phyloP scores from a whole-genome alignment of 495 filamentous ascomycete species.

The Trichodelitschia bisporula region DNA sequence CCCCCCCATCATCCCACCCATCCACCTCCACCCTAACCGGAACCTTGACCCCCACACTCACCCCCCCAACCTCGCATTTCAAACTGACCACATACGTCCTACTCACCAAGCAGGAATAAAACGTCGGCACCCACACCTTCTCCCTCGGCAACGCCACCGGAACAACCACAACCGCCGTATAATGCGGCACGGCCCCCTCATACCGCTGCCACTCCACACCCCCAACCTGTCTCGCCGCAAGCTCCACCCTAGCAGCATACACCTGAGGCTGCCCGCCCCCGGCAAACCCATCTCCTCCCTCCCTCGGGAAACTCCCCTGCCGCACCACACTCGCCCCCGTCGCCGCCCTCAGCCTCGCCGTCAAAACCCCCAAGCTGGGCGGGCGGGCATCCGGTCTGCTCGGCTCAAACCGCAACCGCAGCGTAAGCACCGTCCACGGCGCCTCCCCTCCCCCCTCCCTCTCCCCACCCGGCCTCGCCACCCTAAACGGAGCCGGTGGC shows the following conservation, averaged over 20 bases:
- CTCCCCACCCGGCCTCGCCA: slow-evolving; percentile 25
- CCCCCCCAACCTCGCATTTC: too few relatives aligned
- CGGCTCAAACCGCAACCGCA: slow-evolving; percentile 56
- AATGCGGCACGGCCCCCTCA: too few relatives aligned
- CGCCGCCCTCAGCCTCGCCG: slow-evolving; percentile 43
- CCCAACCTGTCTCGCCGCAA: too few relatives aligned
- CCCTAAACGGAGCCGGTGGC: slow-evolving; percentile 32
- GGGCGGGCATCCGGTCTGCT: slow-evolving; percentile 28
- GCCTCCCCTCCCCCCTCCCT: slow-evolving; percentile 1
- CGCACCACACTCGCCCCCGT: too few relatives aligned
- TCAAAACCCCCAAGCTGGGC: slow-evolving; percentile 38
- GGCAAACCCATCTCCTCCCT: too few relatives aligned
- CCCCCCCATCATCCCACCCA: too few relatives aligned
- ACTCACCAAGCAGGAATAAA: slow-evolving; percentile 65
- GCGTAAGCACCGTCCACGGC: slow-evolving; percentile 31
- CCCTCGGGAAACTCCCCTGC: too few relatives aligned
- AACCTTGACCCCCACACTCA: too few relatives aligned
- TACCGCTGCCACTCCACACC: too few relatives aligned
- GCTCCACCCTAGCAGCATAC: too few relatives aligned
- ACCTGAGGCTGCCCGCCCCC: too few relatives aligned
- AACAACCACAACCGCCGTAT: slow-evolving; percentile 43
- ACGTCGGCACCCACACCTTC: slow-evolving; percentile 62
- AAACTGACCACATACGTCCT: slow-evolving; percentile 56
- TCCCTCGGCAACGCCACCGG: slow-evolving; percentile 48
- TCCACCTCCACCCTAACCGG: too few relatives aligned